phyloP scores from a whole-genome alignment of 139 green algal genomes.

The Haematococcus lacustris region DNA sequence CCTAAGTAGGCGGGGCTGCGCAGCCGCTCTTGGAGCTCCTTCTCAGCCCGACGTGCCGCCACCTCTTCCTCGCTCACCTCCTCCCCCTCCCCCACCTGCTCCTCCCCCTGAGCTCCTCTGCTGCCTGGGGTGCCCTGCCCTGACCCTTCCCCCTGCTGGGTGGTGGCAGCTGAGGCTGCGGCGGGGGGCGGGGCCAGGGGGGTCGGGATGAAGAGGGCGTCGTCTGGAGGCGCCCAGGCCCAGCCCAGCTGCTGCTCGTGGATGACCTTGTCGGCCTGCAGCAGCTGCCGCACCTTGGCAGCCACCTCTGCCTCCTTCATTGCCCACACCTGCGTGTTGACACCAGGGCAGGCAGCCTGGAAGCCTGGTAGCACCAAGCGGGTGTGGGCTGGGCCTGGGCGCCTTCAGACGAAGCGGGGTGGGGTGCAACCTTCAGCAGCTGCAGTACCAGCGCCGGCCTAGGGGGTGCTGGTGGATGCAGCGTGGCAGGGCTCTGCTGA shows the following conservation, averaged over 20 bases:
- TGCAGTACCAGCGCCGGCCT: too few species aligned
- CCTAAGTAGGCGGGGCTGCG: constrained; percentile 28
- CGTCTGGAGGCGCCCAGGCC: constrained; percentile 58
- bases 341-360: too few species aligned
- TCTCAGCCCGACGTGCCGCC: background rate
- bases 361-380: too few species aligned
- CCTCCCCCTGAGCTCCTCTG: background rate
- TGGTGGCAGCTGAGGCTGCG: too few species aligned
- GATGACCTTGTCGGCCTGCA: constrained; percentile 44
- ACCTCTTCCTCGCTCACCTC: constrained; percentile 4
- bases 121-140: background rate
- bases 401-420: too few species aligned
- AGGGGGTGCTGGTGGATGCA: too few species aligned
- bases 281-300: constrained; percentile 43
- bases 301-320: constrained; percentile 66
- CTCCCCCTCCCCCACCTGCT: background rate
- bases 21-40: constrained; percentile 31
- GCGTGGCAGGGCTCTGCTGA: too few species aligned
- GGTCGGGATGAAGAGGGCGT: constrained; percentile 48
- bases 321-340: constrained; percentile 52
- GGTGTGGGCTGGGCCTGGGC: too few species aligned
- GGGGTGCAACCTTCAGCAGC: too few species aligned
- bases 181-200: too few species aligned
- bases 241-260: constrained; percentile 79
- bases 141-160: background rate